Evolutionary conservation across 768 basidiomycete species (phyloP), one percentile per base, ranked within the genome.

Genomic region (Pleurotus citrinopileatus): DNA sequence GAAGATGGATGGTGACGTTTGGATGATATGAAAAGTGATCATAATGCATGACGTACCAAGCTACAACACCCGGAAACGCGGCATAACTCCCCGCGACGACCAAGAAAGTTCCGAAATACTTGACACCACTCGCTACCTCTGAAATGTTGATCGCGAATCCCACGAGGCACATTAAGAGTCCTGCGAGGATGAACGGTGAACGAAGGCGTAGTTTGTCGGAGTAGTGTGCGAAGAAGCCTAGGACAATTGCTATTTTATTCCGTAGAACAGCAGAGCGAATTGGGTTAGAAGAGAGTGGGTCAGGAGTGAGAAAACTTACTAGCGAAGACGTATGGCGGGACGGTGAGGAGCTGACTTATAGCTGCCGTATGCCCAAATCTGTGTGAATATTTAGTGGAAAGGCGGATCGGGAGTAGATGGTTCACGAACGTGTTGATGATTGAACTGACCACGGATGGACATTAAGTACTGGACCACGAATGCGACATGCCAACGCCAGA

Each of bases 101-200:
- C 53, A 89, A 78, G 73, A 84, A 90, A 0, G 81, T 87, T 1
- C 86, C 87, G 57, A 87, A 85, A 64, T 89, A 89, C 67, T 89
- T 88, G 23, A 72, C 81, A 0, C 83, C 81, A 44, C 63, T 62
- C 0, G 78, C 59, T 1, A 67, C 79, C 8, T 75, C 61, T 0
- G 83, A 81, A 48, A 89, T 82, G 61, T 86, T 84, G 65, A 88
- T 86, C 0, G 73, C 52, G 61, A 83, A 88, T 0, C 87, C 86
- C 25, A 84, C 70, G 26, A 84, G 63, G 48, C 74, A 76, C 65
- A 83, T 71, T 1, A 70, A 10, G 3, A 80, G 76, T 0, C 79
- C 80, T 0, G 74, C 72, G 6, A 81, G 56, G 55, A 89, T 77
- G 69, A 85, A 88, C 0, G 79, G 80, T 10, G 72, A 81, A 10